Percentiles rank a stretch among this genome's conserved stretches.
These are phyloP conservation scores for Globisporangium lucens DNA, from an alignment of 352 stramenopile species.

Conservation along the genomic window DNA sequence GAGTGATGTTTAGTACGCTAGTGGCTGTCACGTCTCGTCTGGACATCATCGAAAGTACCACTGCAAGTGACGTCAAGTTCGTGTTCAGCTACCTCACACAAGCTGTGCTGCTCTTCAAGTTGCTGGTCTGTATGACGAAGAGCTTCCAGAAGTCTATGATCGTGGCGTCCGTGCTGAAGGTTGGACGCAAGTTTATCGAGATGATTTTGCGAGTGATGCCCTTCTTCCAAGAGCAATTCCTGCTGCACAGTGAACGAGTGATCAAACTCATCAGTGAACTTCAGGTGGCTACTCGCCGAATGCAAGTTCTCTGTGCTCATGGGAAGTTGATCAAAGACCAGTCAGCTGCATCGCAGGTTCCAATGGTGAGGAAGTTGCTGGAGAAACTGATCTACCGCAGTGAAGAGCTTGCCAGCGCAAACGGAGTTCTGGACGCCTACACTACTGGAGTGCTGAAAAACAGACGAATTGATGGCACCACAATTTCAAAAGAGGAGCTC, in stretches of 20 bases:
- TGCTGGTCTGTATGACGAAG: constrained; percentile 59
- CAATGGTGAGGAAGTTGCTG: constrained; percentile 60
- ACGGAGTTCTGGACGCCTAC: constrained; percentile 56
- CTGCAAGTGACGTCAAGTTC: constrained; percentile 23
- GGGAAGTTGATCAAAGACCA: constrained; percentile 59
- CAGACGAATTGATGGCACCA: constrained; percentile 59
- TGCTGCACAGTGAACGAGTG: constrained; percentile 38
- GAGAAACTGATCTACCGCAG: constrained; percentile 57
- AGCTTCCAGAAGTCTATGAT: constrained; percentile 52
- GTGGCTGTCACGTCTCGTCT: constrained; percentile 34
- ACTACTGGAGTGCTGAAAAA: constrained; percentile 67
- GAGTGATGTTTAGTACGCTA: constrained; percentile 45
- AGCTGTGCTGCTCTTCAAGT: constrained; percentile 53
- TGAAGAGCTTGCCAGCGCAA: constrained; percentile 49
- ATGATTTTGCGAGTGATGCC: constrained; percentile 48
- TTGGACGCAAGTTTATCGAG: constrained; percentile 50
- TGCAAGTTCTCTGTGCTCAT: constrained; percentile 63
- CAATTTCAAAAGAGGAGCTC: constrained; percentile 45
- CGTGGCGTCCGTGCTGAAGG: constrained; percentile 49
- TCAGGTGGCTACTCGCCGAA: constrained; percentile 53
- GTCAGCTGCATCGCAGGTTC: constrained; percentile 48
- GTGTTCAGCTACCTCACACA: constrained; percentile 55
- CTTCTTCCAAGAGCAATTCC: constrained; percentile 53
- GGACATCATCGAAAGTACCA: constrained; percentile 24
- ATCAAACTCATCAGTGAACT: constrained; percentile 53